These are phyloP conservation scores for Vickermania spadyakhi DNA, from an alignment of 208 protist genomes.

Conservation along the genomic window DNA sequence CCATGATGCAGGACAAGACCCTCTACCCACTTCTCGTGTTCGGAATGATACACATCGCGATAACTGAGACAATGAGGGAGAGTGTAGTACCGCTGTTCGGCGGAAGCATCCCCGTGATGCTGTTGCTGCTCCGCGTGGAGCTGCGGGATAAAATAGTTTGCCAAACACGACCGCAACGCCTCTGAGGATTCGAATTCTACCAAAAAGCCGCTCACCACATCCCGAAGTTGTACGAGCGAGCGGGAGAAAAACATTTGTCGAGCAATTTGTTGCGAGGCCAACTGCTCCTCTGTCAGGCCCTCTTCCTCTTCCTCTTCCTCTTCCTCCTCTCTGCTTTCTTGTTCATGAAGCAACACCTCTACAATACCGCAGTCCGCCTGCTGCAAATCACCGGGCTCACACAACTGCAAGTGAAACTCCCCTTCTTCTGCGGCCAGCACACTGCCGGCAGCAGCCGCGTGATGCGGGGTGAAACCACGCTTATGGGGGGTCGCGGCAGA, in stretches of 20 bases:
- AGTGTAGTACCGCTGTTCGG: no score
- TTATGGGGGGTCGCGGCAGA: not conserved
- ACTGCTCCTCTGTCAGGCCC: not conserved
- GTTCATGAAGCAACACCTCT: not conserved
- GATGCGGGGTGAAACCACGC: no score
- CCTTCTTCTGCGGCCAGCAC: no score
- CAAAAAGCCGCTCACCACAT: not conserved
- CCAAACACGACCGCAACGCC: not conserved
- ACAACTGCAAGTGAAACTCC: not conserved
- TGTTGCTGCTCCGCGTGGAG: not conserved
- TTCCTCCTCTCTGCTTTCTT: not conserved
- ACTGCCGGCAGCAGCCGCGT: no score
- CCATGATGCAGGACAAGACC: not conserved
- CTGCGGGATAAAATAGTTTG: not conserved
- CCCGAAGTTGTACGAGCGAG: not conserved
- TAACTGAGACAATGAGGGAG: not conserved
- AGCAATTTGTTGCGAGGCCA: no score
- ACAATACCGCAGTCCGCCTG: not conserved
- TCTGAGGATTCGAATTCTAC: not conserved
- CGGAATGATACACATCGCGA: not conserved
- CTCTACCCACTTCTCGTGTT: not conserved
- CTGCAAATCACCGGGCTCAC: not conserved
- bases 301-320: not conserved
- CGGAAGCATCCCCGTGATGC: not conserved
- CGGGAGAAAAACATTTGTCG: not conserved